Evolutionary conservation across 768 basidiomycete genomes (phyloP).

Genomic region (Lentinula sp.): DNA sequence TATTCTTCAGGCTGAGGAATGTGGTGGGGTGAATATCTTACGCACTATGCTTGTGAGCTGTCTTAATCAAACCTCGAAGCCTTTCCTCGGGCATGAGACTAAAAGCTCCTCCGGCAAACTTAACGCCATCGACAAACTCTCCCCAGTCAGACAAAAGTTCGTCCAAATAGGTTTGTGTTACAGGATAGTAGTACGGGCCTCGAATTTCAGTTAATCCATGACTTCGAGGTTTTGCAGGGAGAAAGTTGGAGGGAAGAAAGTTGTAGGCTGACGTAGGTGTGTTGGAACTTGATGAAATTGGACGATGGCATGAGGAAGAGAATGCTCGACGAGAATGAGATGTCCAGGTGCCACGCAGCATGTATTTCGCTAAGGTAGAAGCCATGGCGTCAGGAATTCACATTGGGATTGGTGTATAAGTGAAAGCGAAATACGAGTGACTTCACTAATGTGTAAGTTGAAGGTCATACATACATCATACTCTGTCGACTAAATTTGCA

Average conservation of each 20-base stretch:
- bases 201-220: slow-evolving; percentile 38
- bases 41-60: slow-evolving; percentile 30
- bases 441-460: background rate
- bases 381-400: background rate
- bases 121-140: slow-evolving; percentile 36
- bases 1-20: background rate
- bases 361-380: background rate
- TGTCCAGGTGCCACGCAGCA: background rate
- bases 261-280: slow-evolving; percentile 10
- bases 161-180: slow-evolving; percentile 32
- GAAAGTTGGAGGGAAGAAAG: slow-evolving; percentile 24
- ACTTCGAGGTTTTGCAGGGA: slow-evolving; percentile 26
- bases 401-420: background rate
- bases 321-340: background rate
- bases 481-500: background rate
- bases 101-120: slow-evolving; percentile 39
- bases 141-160: slow-evolving; percentile 36
- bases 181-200: slow-evolving; percentile 37
- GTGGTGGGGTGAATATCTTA: no score
- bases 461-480: background rate
- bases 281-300: background rate
- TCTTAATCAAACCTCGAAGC: slow-evolving; percentile 29
- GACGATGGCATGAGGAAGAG: background rate
- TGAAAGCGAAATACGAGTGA: background rate
- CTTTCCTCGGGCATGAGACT: slow-evolving; percentile 34